A percentile compares a stretch with the other conserved stretches of the same genome.
These are phyloP conservation scores for Aspergillus coremiiformis DNA, from an alignment of 495 filamentous ascomycete genomes.

Conservation along the genomic window DNA sequence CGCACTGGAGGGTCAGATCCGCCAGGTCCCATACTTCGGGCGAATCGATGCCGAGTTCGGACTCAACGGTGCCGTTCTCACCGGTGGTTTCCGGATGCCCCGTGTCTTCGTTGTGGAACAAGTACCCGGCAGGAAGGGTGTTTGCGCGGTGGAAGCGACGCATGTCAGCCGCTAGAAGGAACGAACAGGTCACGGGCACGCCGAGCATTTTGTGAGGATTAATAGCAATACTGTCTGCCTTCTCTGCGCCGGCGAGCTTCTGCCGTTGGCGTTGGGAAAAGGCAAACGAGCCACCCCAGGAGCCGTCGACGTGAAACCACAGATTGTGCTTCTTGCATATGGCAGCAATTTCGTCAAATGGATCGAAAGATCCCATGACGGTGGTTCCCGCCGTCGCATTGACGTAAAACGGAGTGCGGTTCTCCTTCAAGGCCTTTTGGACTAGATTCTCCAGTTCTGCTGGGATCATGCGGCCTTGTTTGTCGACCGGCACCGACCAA, in stretches of 20 bases:
- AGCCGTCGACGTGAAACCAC: slow-evolving; percentile 88
- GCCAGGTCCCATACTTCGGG: slow-evolving; percentile 82
- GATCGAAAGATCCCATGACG: slow-evolving; percentile 84
- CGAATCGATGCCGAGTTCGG: slow-evolving; percentile 29
- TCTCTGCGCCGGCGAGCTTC: slow-evolving; percentile 61
- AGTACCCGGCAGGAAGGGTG: slow-evolving; percentile 77
- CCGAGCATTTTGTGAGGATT: slow-evolving; percentile 98
- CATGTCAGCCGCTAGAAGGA: slow-evolving; percentile 72
- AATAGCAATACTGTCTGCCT: slow-evolving; percentile 72
- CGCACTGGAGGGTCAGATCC: slow-evolving; percentile 88
- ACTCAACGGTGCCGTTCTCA: slow-evolving; percentile 11
- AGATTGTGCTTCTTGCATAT: slow-evolving; percentile 65
- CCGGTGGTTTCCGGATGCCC: neutral
- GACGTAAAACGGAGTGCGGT: slow-evolving; percentile 83
- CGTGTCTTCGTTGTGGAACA: slow-evolving; percentile 60
- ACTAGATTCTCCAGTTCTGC: slow-evolving; percentile 56
- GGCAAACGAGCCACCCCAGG: slow-evolving; percentile 79
- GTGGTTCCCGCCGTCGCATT: slow-evolving; percentile 95
- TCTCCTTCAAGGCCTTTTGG: slow-evolving; percentile 47
- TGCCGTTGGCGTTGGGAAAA: slow-evolving; percentile 60
- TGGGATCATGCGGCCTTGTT: slow-evolving; percentile 61
- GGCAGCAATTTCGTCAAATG: slow-evolving; percentile 60
- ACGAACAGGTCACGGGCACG: slow-evolving; percentile 82
- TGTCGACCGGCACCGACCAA: slow-evolving; percentile 66
- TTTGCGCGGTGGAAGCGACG: slow-evolving; percentile 71